Percentiles rank a stretch among this genome's conserved stretches.
phyloP scores from a whole-genome alignment of 495 filamentous ascomycete species.

The Copromyces sp. region DNA sequence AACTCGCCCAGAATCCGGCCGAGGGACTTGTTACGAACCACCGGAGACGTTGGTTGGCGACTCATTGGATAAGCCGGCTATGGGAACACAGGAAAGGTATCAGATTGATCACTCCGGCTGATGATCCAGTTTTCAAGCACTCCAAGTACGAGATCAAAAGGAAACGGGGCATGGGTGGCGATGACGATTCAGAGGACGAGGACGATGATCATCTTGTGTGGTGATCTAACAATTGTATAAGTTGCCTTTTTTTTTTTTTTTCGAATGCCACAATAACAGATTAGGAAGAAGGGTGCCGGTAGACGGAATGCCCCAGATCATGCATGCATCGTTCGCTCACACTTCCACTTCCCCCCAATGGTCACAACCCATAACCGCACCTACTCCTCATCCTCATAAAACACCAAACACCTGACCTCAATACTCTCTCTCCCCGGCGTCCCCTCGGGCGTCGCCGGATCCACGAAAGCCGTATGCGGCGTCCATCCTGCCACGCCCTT shows the following conservation, averaged over 20 bases:
- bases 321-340: neutral
- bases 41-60: neutral
- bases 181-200: neutral
- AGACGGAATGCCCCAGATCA: neutral
- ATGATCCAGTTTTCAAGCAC: neutral
- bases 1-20: neutral
- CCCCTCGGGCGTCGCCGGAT: conserved; percentile 55
- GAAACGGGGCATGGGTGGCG: neutral
- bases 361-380: neutral
- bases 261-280: neutral
- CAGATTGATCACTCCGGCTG: neutral
- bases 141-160: neutral
- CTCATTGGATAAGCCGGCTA: neutral
- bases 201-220: neutral
- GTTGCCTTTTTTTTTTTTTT: too few relatives aligned
- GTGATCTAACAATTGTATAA: neutral
- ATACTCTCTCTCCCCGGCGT: conserved; percentile 67
- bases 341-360: neutral
- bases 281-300: neutral
- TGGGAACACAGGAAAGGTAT: neutral
- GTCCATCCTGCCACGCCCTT: conserved; percentile 50
- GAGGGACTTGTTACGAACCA: neutral
- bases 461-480: conserved; percentile 76
- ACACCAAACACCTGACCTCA: conserved; percentile 77
- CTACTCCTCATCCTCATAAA: conserved; percentile 35